These are phyloP conservation scores for Pontederia paniculata DNA, from an alignment of 176 grass and related monocot species.

Conservation along the genomic window DNA sequence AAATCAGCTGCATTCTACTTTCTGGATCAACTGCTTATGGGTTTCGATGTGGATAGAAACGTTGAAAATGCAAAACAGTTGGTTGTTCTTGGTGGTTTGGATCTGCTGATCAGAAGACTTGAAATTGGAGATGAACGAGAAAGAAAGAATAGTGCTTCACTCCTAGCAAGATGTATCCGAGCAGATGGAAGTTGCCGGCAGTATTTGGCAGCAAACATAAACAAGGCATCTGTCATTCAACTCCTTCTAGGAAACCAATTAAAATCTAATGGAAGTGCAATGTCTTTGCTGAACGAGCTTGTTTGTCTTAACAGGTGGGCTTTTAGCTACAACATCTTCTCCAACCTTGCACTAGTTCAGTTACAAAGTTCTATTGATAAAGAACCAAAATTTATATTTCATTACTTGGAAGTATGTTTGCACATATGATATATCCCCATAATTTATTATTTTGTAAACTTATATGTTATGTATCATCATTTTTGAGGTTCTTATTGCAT, in stretches of 20 bases:
- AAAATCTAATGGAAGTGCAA: constrained; percentile 49
- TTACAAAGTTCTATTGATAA: too few relatives aligned
- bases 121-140: constrained; percentile 43
- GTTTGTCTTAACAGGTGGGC: constrained; percentile 76
- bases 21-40: constrained; percentile 80
- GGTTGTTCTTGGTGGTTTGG: constrained; percentile 74
- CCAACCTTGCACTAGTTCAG: too few relatives aligned
- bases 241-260: constrained; percentile 66
- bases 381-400: too few relatives aligned
- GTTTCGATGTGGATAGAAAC: constrained; percentile 89
- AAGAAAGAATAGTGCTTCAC: constrained; percentile 55
- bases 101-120: constrained; percentile 60
- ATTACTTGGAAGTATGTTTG: too few relatives aligned
- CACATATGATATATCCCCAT: too few relatives aligned
- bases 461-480: too few relatives aligned
- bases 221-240: constrained; percentile 61
- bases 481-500: too few relatives aligned
- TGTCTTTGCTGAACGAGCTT: constrained; percentile 75
- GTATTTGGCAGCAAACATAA: constrained; percentile 69
- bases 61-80: constrained; percentile 87
- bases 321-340: background rate
- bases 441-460: too few relatives aligned
- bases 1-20: constrained; percentile 79
- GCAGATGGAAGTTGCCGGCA: constrained; percentile 74
- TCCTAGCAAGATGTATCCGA: constrained; percentile 64